A percentile compares a stretch with the other conserved stretches of the same genome.
Evolutionary conservation across 768 basidiomycete genomes (phyloP).

Genomic region (Lentinula raphanica): DNA sequence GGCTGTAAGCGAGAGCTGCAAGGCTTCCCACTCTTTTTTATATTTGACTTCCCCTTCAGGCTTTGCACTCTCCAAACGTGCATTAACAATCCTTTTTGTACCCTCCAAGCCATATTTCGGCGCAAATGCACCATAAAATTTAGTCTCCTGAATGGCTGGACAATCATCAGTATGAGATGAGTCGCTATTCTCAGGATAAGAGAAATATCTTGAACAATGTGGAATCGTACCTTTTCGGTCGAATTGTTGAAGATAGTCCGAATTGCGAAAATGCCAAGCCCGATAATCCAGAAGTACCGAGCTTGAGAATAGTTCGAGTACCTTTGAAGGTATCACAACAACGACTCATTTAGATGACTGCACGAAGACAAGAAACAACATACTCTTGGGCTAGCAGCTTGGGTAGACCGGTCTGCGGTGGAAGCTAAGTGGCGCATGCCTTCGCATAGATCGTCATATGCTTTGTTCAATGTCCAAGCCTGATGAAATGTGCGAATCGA

Average conservation of each 20-base stretch:
- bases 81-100: conserved; percentile 11
- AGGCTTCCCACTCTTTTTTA: conserved; percentile 12
- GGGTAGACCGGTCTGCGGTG: too few relatives aligned
- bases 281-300: neutral
- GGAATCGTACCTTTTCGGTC: neutral
- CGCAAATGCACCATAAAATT: neutral
- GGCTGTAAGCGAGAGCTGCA: conserved; percentile 11
- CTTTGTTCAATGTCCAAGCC: neutral
- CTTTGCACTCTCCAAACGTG: neutral
- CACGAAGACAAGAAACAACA: neutral
- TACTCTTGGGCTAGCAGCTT: neutral
- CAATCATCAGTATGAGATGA: neutral
- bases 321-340: neutral
- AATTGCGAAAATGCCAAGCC: neutral
- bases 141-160: neutral
- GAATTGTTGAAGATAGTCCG: neutral
- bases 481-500: neutral
- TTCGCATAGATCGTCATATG: neutral
- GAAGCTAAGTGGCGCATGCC: neutral
- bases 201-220: neutral
- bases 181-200: neutral
- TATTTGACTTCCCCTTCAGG: neutral
- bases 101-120: conserved; percentile 1
- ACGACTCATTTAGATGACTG: neutral
- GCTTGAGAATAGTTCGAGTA: neutral